Base-by-base conservation (phyloP, 2,329 filamentous ascomycete genomes). In the Zalaria obscura region DNA sequence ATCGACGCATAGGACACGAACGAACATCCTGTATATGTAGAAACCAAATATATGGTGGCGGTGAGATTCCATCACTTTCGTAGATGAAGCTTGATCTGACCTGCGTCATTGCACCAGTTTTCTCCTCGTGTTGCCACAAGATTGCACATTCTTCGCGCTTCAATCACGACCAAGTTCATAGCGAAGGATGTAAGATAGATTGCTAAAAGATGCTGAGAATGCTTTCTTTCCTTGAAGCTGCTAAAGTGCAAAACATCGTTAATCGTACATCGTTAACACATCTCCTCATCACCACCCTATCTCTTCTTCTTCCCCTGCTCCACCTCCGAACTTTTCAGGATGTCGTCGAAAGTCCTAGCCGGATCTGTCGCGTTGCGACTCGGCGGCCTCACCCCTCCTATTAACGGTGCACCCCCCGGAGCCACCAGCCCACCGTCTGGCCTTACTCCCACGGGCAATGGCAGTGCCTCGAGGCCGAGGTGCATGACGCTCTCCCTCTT, bases 331-430 rank as follows among this genome's bases (percentile, higher is more conserved):
- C 47, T 47, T 5, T 55, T 60, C n/a, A 70, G 47, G 37, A 70
- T 69, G 10, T 60, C 60, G 51, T 70, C 67, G 47, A 70, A 70
- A 1, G 67, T 70, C 55, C 66, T 67, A 42, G 45, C 65, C 10
- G 63, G 40, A 47, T 60, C 55, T 5, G 18, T 18, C 18, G 18
- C 18, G 18, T 58, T 54, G 35, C 40, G 37, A 37, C 48, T 62
- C 27, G 49, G 46, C 28, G 55, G 54, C 33, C 55, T 44, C 31
- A 55, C 52, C 7, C 46, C 40, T 2, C 18, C 18, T 18, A 18
- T 2, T 18, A 18, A 18, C 18, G 39, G n/a, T 31, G 10, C n/a
- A 25, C 32, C 25, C 35, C 25, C 31, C 10, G 46, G 44, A 9
- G 50, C 55, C 38, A 55, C 55, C 26, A 65, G 65, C 27, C 56